A percentile compares a stretch with the other conserved stretches of the same genome.
Evolutionary conservation across 2,329 filamentous ascomycete species (phyloP).

Genomic region (Emergomyces pasteurianus): DNA sequence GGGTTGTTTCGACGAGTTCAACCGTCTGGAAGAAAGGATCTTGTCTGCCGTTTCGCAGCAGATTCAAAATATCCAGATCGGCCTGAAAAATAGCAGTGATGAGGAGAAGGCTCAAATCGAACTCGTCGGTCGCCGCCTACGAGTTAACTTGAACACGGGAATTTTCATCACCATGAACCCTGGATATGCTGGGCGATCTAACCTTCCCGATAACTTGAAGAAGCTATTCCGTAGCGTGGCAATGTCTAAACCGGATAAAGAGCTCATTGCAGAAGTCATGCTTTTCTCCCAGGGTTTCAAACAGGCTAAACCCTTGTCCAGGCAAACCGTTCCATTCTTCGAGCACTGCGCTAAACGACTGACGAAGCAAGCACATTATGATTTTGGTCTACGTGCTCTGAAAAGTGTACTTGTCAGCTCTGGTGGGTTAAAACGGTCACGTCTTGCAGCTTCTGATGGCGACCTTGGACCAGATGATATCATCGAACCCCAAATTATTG

Average conservation of each 20-base stretch:
- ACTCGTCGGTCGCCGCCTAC: constrained; percentile 78
- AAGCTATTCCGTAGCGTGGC: constrained; percentile 98
- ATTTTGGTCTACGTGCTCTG: constrained; percentile 92
- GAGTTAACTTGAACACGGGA: constrained; percentile 84
- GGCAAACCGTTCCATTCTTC: constrained; percentile 96
- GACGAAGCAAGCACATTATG: constrained; percentile 96
- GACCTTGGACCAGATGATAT: constrained; percentile 54
- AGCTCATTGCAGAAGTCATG: constrained; percentile 99
- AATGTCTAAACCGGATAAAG: constrained; percentile 99
- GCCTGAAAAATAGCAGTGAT: constrained; percentile 70
- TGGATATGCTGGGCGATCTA: constrained; percentile 94
- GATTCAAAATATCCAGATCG: constrained; percentile 97
- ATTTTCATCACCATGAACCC: constrained; percentile 99
- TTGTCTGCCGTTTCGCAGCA: constrained; percentile 97
- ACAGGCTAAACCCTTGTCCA: constrained; percentile 84
- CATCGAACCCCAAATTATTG: constrained; percentile 92
- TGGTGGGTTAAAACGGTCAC: constrained; percentile 81
- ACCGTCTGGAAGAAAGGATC: constrained; percentile 94
- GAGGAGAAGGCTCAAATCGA: constrained; percentile 86
- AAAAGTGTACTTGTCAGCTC: constrained; percentile 99
- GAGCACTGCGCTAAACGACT: constrained; percentile 71
- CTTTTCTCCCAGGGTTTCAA: constrained; percentile 98
- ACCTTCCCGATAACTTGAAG: constrained; percentile 97
- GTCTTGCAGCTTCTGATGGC: constrained; percentile 50
- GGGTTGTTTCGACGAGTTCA: constrained; percentile 99